Percentiles rank a stretch among this genome's conserved stretches.
Evolutionary conservation across 352 stramenopile species (phyloP).

Genomic region (Pythium periplocum): DNA sequence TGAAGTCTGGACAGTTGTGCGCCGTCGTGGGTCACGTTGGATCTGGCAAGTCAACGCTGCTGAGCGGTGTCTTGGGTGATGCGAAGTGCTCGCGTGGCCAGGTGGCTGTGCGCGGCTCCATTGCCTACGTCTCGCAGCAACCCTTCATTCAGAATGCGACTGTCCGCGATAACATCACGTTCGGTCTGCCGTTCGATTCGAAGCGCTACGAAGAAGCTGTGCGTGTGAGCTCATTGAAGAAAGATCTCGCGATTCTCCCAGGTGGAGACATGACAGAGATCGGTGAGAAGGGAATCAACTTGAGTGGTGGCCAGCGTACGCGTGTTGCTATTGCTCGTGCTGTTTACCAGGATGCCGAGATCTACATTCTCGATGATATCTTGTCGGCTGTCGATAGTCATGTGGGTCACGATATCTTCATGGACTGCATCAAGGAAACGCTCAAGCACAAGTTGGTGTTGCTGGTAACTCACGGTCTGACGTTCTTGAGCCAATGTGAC

Average conservation of each 20-base stretch:
- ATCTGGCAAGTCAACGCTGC: slow-evolving; percentile 73
- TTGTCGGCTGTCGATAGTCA: slow-evolving; percentile 96
- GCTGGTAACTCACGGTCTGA: slow-evolving; percentile 90
- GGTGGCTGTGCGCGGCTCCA: slow-evolving; percentile 26
- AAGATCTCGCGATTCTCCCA: slow-evolving; percentile 88
- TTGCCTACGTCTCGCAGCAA: slow-evolving; percentile 56
- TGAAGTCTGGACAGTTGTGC: slow-evolving; percentile 74
- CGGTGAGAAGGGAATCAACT: slow-evolving; percentile 97
- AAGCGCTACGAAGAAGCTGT: slow-evolving; percentile 37
- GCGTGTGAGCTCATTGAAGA: slow-evolving; percentile 63
- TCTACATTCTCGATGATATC: slow-evolving; percentile 96
- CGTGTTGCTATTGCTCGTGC: slow-evolving; percentile 91
- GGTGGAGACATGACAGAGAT: slow-evolving; percentile 96
- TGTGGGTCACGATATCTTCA: slow-evolving; percentile 93
- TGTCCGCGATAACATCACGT: slow-evolving; percentile 45
- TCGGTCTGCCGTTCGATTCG: slow-evolving; percentile 32
- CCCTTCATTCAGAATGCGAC: slow-evolving; percentile 53
- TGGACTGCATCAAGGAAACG: slow-evolving; percentile 88
- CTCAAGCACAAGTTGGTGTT: slow-evolving; percentile 88
- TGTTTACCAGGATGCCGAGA: slow-evolving; percentile 92
- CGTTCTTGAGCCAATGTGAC: slow-evolving; percentile 67
- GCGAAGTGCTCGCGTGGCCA: slow-evolving; percentile 20
- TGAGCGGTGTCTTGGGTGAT: slow-evolving; percentile 41
- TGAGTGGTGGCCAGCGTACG: slow-evolving; percentile 95
- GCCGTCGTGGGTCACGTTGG: slow-evolving; percentile 68